Evolutionary conservation across 495 filamentous ascomycete species (phyloP).

Genomic region (Pyronema omphalodes): DNA sequence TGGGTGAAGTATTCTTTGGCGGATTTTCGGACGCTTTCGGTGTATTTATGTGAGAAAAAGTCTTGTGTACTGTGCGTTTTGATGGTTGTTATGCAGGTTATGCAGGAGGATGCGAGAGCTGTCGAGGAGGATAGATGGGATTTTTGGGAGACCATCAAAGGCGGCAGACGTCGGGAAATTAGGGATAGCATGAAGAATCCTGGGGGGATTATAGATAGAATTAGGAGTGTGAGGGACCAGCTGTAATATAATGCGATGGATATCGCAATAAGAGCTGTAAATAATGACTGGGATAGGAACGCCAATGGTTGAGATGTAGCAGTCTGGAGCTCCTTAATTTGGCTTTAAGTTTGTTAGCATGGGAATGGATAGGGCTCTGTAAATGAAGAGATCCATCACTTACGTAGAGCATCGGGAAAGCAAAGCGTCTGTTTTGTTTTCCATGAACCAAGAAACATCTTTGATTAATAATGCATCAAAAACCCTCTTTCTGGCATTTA

Average conservation of each 20-base stretch:
- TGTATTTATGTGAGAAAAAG: slow-evolving; percentile 49
- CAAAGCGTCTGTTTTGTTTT: slow-evolving; percentile 49
- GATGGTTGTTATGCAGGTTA: slow-evolving; percentile 63
- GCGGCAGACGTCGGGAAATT: slow-evolving; percentile 41
- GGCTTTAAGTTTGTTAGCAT: slow-evolving; percentile 30
- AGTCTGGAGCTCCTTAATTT: slow-evolving; percentile 64
- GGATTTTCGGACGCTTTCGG: slow-evolving; percentile 36
- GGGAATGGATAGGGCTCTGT: neutral
- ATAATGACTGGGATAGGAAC: slow-evolving; percentile 40
- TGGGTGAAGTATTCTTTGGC: slow-evolving; percentile 48
- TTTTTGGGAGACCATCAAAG: slow-evolving; percentile 51
- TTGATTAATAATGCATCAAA: slow-evolving; percentile 51
- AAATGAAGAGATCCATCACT: too few relatives aligned
- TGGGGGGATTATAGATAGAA: slow-evolving; percentile 55
- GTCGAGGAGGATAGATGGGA: slow-evolving; percentile 49
- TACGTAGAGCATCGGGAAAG: slow-evolving; percentile 55
- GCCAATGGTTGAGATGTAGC: slow-evolving; percentile 66
- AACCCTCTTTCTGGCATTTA: slow-evolving; percentile 39
- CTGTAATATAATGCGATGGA: slow-evolving; percentile 56
- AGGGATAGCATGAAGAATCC: slow-evolving; percentile 39
- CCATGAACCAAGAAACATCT: slow-evolving; percentile 72
- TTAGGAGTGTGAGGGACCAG: slow-evolving; percentile 73
- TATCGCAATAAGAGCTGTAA: slow-evolving; percentile 43
- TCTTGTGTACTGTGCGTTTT: slow-evolving; percentile 70
- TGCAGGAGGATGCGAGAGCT: slow-evolving; percentile 49